Conservation (phyloP, 257 asterid genomes). For the Solanum verrucosum region DNA sequence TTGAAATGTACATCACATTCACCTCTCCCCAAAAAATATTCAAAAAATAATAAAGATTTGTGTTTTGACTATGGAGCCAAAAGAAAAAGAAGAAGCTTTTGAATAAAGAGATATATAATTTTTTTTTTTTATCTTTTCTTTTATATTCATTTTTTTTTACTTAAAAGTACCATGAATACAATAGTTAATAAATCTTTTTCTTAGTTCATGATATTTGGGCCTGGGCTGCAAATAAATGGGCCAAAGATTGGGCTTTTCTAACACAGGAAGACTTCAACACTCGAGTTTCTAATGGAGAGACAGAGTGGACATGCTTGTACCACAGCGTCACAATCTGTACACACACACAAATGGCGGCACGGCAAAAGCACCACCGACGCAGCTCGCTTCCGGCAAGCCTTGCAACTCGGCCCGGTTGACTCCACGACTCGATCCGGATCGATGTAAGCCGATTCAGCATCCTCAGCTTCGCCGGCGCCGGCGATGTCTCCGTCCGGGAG, state of each 20-base stretch:
- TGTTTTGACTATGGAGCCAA: not conserved
- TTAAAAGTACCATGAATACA: not conserved
- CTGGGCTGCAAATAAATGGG: not conserved
- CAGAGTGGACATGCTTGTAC: constrained; percentile 38
- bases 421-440: constrained; percentile 40
- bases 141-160: not conserved
- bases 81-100: not conserved
- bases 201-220: not conserved
- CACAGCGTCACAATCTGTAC: constrained; percentile 25
- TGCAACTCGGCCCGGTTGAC: constrained; percentile 23
- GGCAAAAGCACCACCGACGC: constrained; percentile 40
- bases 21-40: not conserved
- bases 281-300: constrained; percentile 23
- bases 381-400: constrained; percentile 23
- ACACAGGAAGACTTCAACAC: constrained; percentile 27
- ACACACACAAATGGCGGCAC: constrained; percentile 37
- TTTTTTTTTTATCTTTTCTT: not conserved
- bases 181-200: not conserved
- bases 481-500: constrained; percentile 15
- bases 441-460: constrained; percentile 39
- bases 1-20: constrained; percentile 13
- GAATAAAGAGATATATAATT: not conserved
- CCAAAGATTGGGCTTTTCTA: constrained; percentile 6
- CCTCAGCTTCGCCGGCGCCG: constrained; percentile 30
- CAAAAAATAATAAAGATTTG: not conserved